These are phyloP conservation scores for Gryganskiella cystojenkinii DNA, from an alignment of 192 early-diverging fungal genomes.

Conservation along the genomic window DNA sequence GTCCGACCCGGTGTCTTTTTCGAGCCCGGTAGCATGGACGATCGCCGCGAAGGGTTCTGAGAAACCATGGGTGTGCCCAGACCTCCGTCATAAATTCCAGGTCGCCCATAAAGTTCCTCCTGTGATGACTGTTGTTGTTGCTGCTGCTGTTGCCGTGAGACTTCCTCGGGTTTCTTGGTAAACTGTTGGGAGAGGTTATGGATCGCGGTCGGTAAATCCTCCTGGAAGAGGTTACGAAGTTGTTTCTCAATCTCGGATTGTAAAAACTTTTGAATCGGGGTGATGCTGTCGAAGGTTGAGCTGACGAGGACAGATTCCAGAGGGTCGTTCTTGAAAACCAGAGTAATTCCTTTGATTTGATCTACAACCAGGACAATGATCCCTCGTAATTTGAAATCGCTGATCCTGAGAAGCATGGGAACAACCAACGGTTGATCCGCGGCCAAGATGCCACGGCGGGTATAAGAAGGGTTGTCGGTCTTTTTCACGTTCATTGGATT, in stretches of 20 bases:
- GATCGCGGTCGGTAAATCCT: slow-evolving; percentile 93
- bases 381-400: slow-evolving; percentile 87
- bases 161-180: slow-evolving; percentile 61
- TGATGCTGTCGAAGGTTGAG: slow-evolving; percentile 97
- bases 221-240: slow-evolving; percentile 90
- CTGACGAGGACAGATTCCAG: slow-evolving; percentile 92
- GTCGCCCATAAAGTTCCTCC: slow-evolving; percentile 30
- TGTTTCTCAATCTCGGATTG: slow-evolving; percentile 93
- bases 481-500: slow-evolving; percentile 77
- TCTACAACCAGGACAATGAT: slow-evolving; percentile 96
- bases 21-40: slow-evolving; percentile 12
- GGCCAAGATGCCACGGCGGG: slow-evolving; percentile 78
- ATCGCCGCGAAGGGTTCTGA: slow-evolving; percentile 32
- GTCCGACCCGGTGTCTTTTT: slow-evolving; percentile 39
- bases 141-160: slow-evolving; percentile 24
- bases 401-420: slow-evolving; percentile 94
- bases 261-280: slow-evolving; percentile 86
- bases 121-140: too few relatives aligned
- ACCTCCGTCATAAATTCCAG: slow-evolving; percentile 42
- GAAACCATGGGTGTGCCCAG: slow-evolving; percentile 33
- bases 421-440: slow-evolving; percentile 95
- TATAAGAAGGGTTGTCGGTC: slow-evolving; percentile 70
- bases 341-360: slow-evolving; percentile 92
- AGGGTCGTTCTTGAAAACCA: slow-evolving; percentile 98
- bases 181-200: slow-evolving; percentile 87